Percentiles rank a stretch among this genome's conserved stretches.
Evolutionary conservation across 352 stramenopile genomes (phyloP).

Genomic region (Globisporangium takayamanum): DNA sequence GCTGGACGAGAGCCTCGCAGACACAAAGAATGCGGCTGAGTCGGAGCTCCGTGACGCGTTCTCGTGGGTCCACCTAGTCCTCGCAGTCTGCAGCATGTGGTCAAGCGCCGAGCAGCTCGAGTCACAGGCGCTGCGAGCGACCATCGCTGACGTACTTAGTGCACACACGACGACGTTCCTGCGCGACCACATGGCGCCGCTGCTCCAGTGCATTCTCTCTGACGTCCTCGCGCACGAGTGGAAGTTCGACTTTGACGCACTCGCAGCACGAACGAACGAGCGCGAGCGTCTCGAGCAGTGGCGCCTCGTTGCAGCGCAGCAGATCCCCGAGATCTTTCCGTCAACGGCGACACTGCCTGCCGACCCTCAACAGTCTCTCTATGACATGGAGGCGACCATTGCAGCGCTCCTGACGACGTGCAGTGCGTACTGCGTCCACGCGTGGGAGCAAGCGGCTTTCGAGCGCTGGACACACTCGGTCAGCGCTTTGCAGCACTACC

Average conservation of each 20-base stretch:
- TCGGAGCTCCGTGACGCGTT: background rate
- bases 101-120: background rate
- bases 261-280: background rate
- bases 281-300: conserved; percentile 20
- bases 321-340: conserved; percentile 32
- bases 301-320: conserved; percentile 18
- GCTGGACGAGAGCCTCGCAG: conserved; percentile 10
- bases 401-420: conserved; percentile 6
- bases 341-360: conserved; percentile 16
- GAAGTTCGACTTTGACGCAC: conserved; percentile 30
- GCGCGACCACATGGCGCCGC: conserved; percentile 5
- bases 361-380: conserved; percentile 1
- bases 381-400: conserved; percentile 1
- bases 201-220: conserved; percentile 21
- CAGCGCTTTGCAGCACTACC: conserved; percentile 8
- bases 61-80: conserved; percentile 5
- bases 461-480: conserved; percentile 7
- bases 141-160: background rate
- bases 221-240: conserved; percentile 35
- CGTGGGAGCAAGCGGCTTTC: conserved; percentile 1
- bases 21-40: background rate
- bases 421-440: background rate
- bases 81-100: conserved; percentile 1
- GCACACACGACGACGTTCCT: conserved; percentile 10
- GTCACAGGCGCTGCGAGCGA: background rate